Evolutionary conservation across 73 alveolate species (phyloP), one percentile per base, ranked within the genome.

Genomic region (Blepharisma stoltei): DNA sequence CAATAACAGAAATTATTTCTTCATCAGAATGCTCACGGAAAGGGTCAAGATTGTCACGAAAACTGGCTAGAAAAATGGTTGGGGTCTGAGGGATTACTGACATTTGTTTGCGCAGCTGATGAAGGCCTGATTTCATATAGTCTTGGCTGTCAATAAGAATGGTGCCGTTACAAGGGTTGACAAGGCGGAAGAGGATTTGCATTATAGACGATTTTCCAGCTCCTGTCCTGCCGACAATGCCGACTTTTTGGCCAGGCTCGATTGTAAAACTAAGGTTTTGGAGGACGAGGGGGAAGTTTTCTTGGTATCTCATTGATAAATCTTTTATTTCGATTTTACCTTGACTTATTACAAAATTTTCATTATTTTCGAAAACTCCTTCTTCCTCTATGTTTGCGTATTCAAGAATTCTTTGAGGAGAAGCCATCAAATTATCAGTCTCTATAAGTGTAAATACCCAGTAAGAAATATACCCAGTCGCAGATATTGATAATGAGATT

Each of bases 151-250:
- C 98, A 7, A 93, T 84, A 0, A 70, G 46, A 18, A 93, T 80
- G 49, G 69, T 44, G 0, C 98, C 98, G 53, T 80, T 46, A 0
- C 77, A 76, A 20, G 97, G 97, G 55, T 83, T 84, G 23, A 68
- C 43, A 7, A 83, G 44, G 20, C 91, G 47, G 67, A 83, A 83
- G 32, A 93, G 78, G 76, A 93, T 43, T 70, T 90, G 89, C 76
- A 93, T 71, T 52, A 93, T 52, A 0, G 98, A 89, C 0, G 98
- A 83, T 67, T 93, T 93, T 11, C 98, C 98, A 25, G 89, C 84
- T 0, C 98, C 98, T 48, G 90, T 71, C 66, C 88, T 85, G 6
- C 98, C 98, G 7, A 93, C 97, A 32, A 93, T 77, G 4, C 95
- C 95, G 47, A 84, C 86, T 69, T 94, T 79, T 38, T 88, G 86